phyloP scores from a whole-genome alignment of 352 stramenopile species.

The Phytopythium sindhum region DNA sequence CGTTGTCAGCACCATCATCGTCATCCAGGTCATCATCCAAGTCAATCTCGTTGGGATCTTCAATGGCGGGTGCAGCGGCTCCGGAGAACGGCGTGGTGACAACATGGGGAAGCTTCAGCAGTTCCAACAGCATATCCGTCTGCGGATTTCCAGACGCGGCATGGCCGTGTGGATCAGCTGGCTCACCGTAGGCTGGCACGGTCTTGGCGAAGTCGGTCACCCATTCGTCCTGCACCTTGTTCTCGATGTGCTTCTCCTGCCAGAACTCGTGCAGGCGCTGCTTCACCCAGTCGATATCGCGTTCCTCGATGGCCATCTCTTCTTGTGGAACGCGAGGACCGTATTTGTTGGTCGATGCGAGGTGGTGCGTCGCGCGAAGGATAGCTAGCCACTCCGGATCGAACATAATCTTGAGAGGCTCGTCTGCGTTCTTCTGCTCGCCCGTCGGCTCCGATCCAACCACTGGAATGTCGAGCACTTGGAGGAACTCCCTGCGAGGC shows the following conservation, averaged over 20 bases:
- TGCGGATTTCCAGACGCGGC: constrained; percentile 89
- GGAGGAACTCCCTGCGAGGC: constrained; percentile 92
- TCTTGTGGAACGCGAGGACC: constrained; percentile 64
- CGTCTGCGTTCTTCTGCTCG: constrained; percentile 6
- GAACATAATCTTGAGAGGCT: constrained; percentile 79
- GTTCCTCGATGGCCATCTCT: constrained; percentile 69
- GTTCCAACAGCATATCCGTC: constrained; percentile 91
- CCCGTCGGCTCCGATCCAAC: not conserved
- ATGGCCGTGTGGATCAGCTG: constrained; percentile 6
- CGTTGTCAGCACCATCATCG: constrained; percentile 12
- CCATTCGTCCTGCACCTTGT: constrained; percentile 58
- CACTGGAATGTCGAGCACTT: constrained; percentile 86
- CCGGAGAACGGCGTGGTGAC: constrained; percentile 89
- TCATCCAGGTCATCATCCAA: constrained; percentile 41
- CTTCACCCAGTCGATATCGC: constrained; percentile 79
- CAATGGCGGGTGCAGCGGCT: constrained; percentile 9
- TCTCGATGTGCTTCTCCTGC: constrained; percentile 40
- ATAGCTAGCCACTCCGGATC: constrained; percentile 95
- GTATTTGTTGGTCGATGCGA: constrained; percentile 66
- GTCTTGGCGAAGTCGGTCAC: constrained; percentile 81
- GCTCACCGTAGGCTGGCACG: constrained; percentile 53
- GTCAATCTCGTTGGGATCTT: constrained; percentile 60
- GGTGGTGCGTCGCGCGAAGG: constrained; percentile 89
- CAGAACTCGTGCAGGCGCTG: constrained; percentile 45
- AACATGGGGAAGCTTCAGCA: constrained; percentile 92